Evolutionary conservation across 2,329 filamentous ascomycete species (phyloP), one percentile per base, ranked within the genome.

Genomic region (Exophiala spinifera): DNA sequence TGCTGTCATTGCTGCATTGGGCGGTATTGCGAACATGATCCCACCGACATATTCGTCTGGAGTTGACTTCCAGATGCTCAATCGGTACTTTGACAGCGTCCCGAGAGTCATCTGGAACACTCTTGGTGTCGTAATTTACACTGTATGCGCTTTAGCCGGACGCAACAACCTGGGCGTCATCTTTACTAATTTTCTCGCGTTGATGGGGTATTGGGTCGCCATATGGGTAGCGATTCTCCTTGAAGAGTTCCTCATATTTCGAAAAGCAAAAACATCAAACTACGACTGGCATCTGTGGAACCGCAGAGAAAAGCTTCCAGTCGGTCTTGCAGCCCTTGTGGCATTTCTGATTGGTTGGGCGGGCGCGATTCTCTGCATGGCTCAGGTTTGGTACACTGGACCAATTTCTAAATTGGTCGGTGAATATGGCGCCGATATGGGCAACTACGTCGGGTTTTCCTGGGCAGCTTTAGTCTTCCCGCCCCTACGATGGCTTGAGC

Each of bases 161-260:
- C 77, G 83, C 13, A 75, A 77, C 20, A 70, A 83, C 60, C 75
- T 88, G 1, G 79, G 82, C 0, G 76, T 76, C 21, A 85, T 88
- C 54, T 86, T 88, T 65, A 82, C 81, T 10, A 87, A 87, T 65
- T 87, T 88, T 66, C 74, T 88, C 4, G 82, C 83, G 0, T 70
- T 88, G 19, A 87, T 88, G 81, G 85, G 85, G 1, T 88, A 87
- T 68, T 88, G 83, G 84, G 77, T 86, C 14, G 77, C 77, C 13
- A 81, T 86, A 42, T 86, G 83, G 81, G 75, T 86, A 17, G 77
- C 79, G 1, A 85, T 88, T 44, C 72, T 81, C 1, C 67, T 74
- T 13, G 71, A 74, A 55, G 85, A 88, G 64, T 79, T 84, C 46
- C 66, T 84, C 17, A 72, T 88, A 46, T 88, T 88, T 67, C 75